Conservation (phyloP, 2,329 filamentous ascomycete species). For the Emergomyces pasteurianus region DNA sequence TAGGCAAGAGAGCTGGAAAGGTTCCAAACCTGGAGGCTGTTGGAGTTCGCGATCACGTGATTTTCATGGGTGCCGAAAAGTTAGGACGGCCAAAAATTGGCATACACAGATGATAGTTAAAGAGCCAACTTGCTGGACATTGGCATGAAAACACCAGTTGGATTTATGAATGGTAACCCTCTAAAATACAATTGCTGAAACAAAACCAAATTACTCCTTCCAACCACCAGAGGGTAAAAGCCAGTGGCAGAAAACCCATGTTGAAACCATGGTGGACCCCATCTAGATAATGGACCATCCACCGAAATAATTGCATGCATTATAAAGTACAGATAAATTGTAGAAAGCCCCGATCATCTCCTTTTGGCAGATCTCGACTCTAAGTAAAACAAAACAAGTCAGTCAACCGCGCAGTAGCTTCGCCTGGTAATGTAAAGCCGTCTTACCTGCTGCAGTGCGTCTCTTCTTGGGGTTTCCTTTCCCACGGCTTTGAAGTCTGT, state of each 20-base stretch:
- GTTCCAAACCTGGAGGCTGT: too few species aligned
- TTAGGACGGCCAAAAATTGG: too few species aligned
- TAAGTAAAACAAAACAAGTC: constrained; percentile 2
- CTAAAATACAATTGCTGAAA: constrained; percentile 1
- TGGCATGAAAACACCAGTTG: neutral
- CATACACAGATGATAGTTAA: neutral
- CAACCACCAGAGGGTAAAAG: neutral
- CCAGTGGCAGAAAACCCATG: neutral
- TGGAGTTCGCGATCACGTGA: neutral
- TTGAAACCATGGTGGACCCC: neutral
- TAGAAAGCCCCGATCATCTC: constrained; percentile 3
- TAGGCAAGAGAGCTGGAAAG: too few species aligned
- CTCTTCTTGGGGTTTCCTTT: constrained; percentile 84
- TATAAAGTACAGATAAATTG: neutral
- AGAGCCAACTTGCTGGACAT: neutral
- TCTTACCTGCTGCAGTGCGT: constrained; percentile 36
- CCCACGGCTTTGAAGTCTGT: constrained; percentile 58
- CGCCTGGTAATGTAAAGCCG: neutral
- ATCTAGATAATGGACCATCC: neutral
- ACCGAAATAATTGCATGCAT: neutral
- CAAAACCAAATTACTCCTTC: neutral
- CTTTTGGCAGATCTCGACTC: constrained; percentile 9
- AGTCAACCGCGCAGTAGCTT: neutral
- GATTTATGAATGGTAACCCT: neutral
- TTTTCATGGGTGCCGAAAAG: too few species aligned